Evolutionary conservation across 2,329 filamentous ascomycete species (phyloP).

Genomic region (Clonostachys chloroleuca): DNA sequence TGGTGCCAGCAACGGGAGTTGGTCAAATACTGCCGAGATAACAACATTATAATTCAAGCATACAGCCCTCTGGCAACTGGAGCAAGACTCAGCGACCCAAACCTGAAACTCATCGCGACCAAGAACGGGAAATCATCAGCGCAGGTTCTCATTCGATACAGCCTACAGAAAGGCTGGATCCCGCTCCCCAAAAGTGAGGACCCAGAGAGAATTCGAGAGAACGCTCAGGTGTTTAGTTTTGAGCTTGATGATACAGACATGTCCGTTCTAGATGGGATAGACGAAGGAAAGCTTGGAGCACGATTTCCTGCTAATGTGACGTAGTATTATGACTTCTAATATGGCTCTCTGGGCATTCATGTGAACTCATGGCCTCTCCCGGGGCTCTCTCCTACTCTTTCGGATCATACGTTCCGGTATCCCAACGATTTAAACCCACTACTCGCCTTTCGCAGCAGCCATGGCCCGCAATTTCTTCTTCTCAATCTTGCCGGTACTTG

Average conservation of each 20-base stretch:
- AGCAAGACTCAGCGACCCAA: conserved; percentile 41
- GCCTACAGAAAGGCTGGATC: conserved; percentile 65
- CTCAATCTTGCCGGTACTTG: conserved; percentile 91
- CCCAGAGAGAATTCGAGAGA: conserved; percentile 52
- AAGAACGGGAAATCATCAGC: conserved; percentile 57
- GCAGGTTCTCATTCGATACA: conserved; percentile 66
- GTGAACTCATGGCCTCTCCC: too few relatives aligned
- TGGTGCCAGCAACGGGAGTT: conserved; percentile 55
- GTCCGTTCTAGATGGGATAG: conserved; percentile 22
- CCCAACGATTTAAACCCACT: too few relatives aligned
- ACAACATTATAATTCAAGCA: conserved; percentile 57
- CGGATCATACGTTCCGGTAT: neutral
- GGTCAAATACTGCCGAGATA: conserved; percentile 62
- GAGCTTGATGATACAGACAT: conserved; percentile 53
- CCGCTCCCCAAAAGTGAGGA: conserved; percentile 64
- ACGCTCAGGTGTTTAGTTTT: conserved; percentile 59
- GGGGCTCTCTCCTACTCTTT: neutral
- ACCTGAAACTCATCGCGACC: conserved; percentile 48
- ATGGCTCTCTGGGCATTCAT: neutral
- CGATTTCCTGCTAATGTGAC: neutral
- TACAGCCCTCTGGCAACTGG: conserved; percentile 30
- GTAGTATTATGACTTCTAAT: neutral
- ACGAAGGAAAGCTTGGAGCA: conserved; percentile 12
- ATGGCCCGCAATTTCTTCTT: conserved; percentile 91
- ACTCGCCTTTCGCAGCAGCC: conserved; percentile 48